These are phyloP conservation scores for Pichia sp. DNA, from an alignment of 1,139 yeast genomes.

Conservation along the genomic window DNA sequence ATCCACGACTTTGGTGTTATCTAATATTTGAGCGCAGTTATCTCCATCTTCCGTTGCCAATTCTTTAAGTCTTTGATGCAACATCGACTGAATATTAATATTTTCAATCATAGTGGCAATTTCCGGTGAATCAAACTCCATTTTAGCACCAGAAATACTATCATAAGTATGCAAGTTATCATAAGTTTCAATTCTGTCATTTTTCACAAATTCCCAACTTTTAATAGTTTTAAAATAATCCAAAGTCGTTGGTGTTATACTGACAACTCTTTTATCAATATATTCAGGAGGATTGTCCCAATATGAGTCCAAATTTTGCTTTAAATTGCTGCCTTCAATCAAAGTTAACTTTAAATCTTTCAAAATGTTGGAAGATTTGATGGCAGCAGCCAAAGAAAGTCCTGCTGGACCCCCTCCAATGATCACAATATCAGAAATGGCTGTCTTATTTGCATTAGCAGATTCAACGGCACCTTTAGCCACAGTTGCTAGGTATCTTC, in stretches of 20 bases:
- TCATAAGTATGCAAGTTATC: slow-evolving; percentile 84
- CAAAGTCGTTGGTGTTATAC: slow-evolving; percentile 76
- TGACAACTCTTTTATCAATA: slow-evolving; percentile 75
- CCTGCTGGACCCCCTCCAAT: slow-evolving; percentile 99
- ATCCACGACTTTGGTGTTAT: slow-evolving; percentile 57
- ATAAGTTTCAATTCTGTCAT: slow-evolving; percentile 68
- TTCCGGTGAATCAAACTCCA: slow-evolving; percentile 59
- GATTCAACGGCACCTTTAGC: neutral
- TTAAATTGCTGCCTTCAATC: slow-evolving; percentile 62
- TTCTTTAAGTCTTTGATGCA: slow-evolving; percentile 50
- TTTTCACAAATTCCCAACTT: slow-evolving; percentile 62
- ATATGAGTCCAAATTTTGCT: slow-evolving; percentile 43
- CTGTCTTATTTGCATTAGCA: neutral
- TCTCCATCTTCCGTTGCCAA: slow-evolving; percentile 25
- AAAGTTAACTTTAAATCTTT: slow-evolving; percentile 54
- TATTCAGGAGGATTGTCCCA: slow-evolving; percentile 44
- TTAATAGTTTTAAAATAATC: slow-evolving; percentile 62
- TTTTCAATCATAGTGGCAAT: slow-evolving; percentile 89
- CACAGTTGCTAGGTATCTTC: slow-evolving; percentile 26
- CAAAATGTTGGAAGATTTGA: slow-evolving; percentile 58
- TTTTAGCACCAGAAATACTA: slow-evolving; percentile 60
- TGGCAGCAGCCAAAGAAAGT: slow-evolving; percentile 70
- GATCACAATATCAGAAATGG: slow-evolving; percentile 61
- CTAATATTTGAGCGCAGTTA: slow-evolving; percentile 37
- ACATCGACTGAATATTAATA: slow-evolving; percentile 69